Percentiles rank a stretch among this genome's conserved stretches.
Evolutionary conservation across 2,329 filamentous ascomycete genomes (phyloP).

Genomic region (Emydomyces testavorans): DNA sequence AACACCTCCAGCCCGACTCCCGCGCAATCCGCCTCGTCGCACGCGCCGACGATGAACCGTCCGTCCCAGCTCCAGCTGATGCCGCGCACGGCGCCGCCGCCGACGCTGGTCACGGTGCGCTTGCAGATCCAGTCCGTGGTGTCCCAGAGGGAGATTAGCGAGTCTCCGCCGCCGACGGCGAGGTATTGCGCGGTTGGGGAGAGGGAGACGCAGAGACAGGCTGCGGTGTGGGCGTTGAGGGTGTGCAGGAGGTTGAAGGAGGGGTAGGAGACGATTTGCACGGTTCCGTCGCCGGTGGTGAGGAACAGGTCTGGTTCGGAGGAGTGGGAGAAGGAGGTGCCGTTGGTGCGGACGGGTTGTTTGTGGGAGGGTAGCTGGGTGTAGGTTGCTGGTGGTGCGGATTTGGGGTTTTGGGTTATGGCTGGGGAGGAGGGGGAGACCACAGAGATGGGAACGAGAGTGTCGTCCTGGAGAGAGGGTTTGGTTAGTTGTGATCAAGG

Average conservation of each 20-base stretch:
- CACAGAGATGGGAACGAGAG: conserved; percentile 36
- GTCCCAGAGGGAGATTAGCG: conserved; percentile 42
- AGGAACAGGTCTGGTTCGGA: conserved; percentile 34
- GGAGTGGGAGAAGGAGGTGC: conserved; percentile 38
- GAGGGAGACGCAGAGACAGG: conserved; percentile 37
- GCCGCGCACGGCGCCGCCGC: conserved; percentile 36
- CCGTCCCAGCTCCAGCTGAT: conserved; percentile 43
- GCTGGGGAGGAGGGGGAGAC: conserved; percentile 20
- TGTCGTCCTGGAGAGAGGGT: conserved; percentile 34
- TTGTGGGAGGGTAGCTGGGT: conserved; percentile 34
- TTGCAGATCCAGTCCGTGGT: conserved; percentile 42
- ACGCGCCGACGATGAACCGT: conserved; percentile 38
- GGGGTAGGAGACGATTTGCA: conserved; percentile 39
- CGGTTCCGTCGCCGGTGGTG: conserved; percentile 40
- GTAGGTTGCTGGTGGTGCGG: conserved; percentile 22
- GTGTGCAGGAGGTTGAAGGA: conserved; percentile 36
- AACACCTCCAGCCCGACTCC: conserved; percentile 39
- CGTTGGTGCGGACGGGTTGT: conserved; percentile 39
- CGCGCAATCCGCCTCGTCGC: conserved; percentile 36
- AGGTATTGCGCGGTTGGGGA: conserved; percentile 40
- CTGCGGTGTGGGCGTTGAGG: conserved; percentile 39
- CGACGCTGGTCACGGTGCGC: conserved; percentile 36
- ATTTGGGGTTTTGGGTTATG: conserved; percentile 5
- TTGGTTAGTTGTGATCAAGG: conserved; percentile 2
- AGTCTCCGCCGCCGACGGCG: conserved; percentile 39